Evolutionary conservation across 345 rosid species (phyloP), one percentile per base, ranked within the genome.

Genomic region (Sisymbrium irio): DNA sequence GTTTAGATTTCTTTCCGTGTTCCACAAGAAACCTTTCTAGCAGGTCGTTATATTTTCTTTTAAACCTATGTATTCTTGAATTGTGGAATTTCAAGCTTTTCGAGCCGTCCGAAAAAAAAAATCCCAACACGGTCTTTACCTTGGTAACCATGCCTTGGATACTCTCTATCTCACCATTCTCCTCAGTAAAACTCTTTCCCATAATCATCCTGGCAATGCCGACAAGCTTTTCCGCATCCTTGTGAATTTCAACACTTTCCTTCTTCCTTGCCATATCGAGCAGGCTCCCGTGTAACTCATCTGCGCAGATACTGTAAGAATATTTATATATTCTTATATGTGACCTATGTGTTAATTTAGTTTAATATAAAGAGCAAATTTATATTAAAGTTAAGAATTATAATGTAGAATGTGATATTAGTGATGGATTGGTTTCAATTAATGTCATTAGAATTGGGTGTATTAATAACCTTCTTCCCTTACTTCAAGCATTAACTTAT

Each of bases 191-290:
- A 12, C 41, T 37, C 13, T 13, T 37, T 9, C 41, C 41, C 4
- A 37, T 0, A 9, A 9, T 37, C 41, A 37, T 37, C 41, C 10
- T 2, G 41, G 13, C 9, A 3, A 12, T 37, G 4, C 10, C 10
- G 3, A 12, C 10, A 13, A 37, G 10, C 1, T 37, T 37, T 13
- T 9, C 10, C 13, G 41, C 41, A 9, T 37, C 77, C 11, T 3
- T 39, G 63, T 17, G 3, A 0, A 73, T 54, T 10, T 63, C 56
- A 18, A 73, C 37, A 2, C 39, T 73, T 47, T 73, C 64, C 4
- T 54, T 64, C 37, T 53, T 63, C 57, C 17, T 11, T 1, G 70
- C 77, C 19, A 53, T 72, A 13, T 72, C 27, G 0, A 72, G 18
- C 17, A 72, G 25, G 13, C 0, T 62, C 6, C 3, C 2, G 28